Evolutionary conservation across 2,329 filamentous ascomycete genomes (phyloP).

Genomic region (Fusarium poae): DNA sequence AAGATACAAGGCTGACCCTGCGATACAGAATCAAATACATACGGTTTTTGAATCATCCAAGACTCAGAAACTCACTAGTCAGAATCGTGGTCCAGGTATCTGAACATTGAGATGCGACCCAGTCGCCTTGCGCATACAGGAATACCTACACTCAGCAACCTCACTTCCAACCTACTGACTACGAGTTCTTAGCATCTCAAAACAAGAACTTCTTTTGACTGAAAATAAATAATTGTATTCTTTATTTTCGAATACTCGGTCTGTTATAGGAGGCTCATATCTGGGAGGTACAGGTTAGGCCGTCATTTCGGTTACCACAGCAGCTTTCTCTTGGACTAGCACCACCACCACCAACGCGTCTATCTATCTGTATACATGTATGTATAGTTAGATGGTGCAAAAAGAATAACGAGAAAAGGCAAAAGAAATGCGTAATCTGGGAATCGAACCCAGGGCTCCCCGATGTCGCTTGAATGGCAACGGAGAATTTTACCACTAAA

Average conservation of each 20-base stretch:
- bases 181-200: neutral
- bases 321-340: too few relatives aligned
- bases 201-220: neutral
- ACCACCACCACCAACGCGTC: neutral
- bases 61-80: neutral
- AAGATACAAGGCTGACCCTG: too few relatives aligned
- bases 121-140: neutral
- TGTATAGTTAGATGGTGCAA: too few relatives aligned
- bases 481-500: conserved; percentile 23
- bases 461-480: conserved; percentile 3
- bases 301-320: neutral
- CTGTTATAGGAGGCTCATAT: neutral
- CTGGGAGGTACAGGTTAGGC: neutral
- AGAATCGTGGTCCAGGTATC: neutral
- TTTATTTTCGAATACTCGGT: neutral
- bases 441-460: conserved; percentile 20
- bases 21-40: neutral
- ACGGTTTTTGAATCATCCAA: accelerated
- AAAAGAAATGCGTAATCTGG: conserved; percentile 13
- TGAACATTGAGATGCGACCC: too few relatives aligned
- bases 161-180: neutral
- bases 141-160: neutral
- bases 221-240: neutral
- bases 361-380: too few relatives aligned
- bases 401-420: neutral